Base-by-base conservation (phyloP, 2,329 filamentous ascomycete species). In the Zasmidium cellare region DNA sequence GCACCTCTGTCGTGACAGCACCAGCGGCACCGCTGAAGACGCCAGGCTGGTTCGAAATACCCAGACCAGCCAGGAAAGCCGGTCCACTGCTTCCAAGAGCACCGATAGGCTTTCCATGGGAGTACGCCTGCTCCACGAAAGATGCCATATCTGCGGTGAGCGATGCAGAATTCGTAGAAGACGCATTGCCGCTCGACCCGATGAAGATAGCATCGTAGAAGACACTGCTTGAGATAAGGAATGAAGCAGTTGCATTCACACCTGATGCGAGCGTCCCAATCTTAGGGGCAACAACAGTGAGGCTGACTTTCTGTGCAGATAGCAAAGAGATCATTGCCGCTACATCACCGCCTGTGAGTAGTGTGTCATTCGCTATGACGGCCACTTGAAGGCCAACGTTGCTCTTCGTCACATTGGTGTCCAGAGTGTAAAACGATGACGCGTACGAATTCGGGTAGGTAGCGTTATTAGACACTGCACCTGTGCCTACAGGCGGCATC, bases 121-220 rank as follows among this genome's bases (percentile, higher is more conserved):
- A 51, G 25, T 64, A 65, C 19, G 62, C 63, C 31, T 65, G 56
- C n/a, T 53, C 46, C 23, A 65, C 35, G 51, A 65, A 65, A 12
- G 23, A 19, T 35, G 24, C 50, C n/a, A 50, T 51, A 19, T 49
- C 28, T 46, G 16, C 23, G 16, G 18, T 46, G 9, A 48, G n/a
- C 9, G 28, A n/a, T 3, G 38, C 35, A 22, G 46, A 19, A 41
- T 14, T 45, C 9, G 25, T 53, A n/a, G 52, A 25, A 6, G 46
- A 23, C 9, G 18, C 9, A 20, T 48, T 48, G 2, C 12, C 20
- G 14, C 22, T n/a, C 1, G 41, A 51, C 22, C 61, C 63, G 50
- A 65, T 50, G 56, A 66, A 59, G 20, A 66, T 51, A n/a, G 63
- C 64, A 50, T 66, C 64, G 51, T 55, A 66, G 58, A 66, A 65